A percentile compares a stretch with the other conserved stretches of the same genome.
phyloP scores from a whole-genome alignment of 2,329 filamentous ascomycete genomes.

The Tolypocladium album region DNA sequence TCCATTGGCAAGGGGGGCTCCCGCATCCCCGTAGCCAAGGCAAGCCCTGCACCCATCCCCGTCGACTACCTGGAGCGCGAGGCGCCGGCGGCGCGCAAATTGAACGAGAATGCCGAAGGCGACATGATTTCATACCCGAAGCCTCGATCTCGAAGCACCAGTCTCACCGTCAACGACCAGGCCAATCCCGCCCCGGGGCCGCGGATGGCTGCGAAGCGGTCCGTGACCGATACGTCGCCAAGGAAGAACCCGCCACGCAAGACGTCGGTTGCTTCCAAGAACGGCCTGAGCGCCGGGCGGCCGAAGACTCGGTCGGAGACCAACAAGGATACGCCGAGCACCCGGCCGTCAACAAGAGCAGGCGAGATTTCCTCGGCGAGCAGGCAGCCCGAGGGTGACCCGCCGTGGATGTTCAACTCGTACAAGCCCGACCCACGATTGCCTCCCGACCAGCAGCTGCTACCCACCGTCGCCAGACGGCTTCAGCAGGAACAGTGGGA shows the following conservation, averaged over 20 bases:
- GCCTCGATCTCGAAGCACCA: slow-evolving; percentile 60
- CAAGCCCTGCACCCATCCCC: slow-evolving; percentile 67
- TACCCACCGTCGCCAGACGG: slow-evolving; percentile 84
- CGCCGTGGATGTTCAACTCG: slow-evolving; percentile 88
- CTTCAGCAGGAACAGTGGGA: slow-evolving; percentile 95
- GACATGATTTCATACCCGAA: slow-evolving; percentile 49
- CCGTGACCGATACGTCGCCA: slow-evolving; percentile 39
- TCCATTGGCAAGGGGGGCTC: slow-evolving; percentile 55
- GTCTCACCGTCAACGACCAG: slow-evolving; percentile 35
- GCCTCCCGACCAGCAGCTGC: slow-evolving; percentile 87
- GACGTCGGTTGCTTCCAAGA: slow-evolving; percentile 30
- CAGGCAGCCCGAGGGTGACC: slow-evolving; percentile 82
- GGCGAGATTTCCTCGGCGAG: slow-evolving; percentile 38
- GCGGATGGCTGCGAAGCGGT: slow-evolving; percentile 25
- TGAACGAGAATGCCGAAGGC: slow-evolving; percentile 44
- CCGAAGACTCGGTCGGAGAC: slow-evolving; percentile 54
- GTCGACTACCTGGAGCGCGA: slow-evolving; percentile 64
- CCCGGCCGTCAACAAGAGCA: slow-evolving; percentile 52
- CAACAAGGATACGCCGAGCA: slow-evolving; percentile 34
- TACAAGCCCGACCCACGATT: slow-evolving; percentile 93
- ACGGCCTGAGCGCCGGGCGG: slow-evolving; percentile 32
- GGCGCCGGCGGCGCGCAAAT: slow-evolving; percentile 52
- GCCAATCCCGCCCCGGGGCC: slow-evolving; percentile 8
- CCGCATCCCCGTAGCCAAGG: slow-evolving; percentile 76
- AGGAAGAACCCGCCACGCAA: slow-evolving; percentile 40